A percentile compares a stretch with the other conserved stretches of the same genome.
Conservation (phyloP, 2,329 filamentous ascomycete species). For the Calycina marina region DNA sequence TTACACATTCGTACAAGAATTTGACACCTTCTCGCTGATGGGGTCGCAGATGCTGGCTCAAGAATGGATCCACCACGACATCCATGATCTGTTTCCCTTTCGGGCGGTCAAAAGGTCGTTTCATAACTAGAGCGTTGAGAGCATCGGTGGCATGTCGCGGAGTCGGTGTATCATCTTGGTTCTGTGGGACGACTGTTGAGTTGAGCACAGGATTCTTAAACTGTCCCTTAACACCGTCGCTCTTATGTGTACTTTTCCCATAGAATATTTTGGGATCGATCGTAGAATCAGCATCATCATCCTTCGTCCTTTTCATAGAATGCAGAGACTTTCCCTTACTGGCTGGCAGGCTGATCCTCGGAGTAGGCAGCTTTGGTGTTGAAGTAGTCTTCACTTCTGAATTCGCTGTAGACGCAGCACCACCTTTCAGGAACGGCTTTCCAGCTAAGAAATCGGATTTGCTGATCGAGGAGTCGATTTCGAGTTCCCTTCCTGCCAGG, state of each 20-base stretch:
- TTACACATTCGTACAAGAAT: slow-evolving; percentile 63
- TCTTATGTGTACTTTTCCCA: slow-evolving; percentile 23
- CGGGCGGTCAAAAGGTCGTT: slow-evolving; percentile 37
- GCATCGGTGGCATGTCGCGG: slow-evolving; percentile 51
- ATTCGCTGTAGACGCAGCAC: slow-evolving; percentile 6
- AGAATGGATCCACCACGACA: slow-evolving; percentile 55
- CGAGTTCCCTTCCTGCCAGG: slow-evolving; percentile 52
- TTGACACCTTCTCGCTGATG: slow-evolving; percentile 57
- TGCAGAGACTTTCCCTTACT: slow-evolving; percentile 5
- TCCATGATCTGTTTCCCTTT: slow-evolving; percentile 54
- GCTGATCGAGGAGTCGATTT: slow-evolving; percentile 46
- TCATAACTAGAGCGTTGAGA: slow-evolving; percentile 51
- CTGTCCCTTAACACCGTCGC: slow-evolving; percentile 26
- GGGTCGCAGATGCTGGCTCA: slow-evolving; percentile 45
- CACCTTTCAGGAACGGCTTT: slow-evolving; percentile 27
- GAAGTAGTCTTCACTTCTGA: slow-evolving; percentile 5
- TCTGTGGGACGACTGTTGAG: slow-evolving; percentile 33
- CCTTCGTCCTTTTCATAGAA: slow-evolving; percentile 16
- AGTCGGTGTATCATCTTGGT: slow-evolving; percentile 31
- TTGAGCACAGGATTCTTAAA: slow-evolving; percentile 50
- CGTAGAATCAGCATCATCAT: slow-evolving; percentile 12
- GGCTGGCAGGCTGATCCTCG: neutral
- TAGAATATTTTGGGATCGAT: slow-evolving; percentile 28
- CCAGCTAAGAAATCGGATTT: slow-evolving; percentile 42
- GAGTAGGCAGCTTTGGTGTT: slow-evolving; percentile 7